phyloP scores from a whole-genome alignment of 768 basidiomycete genomes.

The Pisolithus albus region DNA sequence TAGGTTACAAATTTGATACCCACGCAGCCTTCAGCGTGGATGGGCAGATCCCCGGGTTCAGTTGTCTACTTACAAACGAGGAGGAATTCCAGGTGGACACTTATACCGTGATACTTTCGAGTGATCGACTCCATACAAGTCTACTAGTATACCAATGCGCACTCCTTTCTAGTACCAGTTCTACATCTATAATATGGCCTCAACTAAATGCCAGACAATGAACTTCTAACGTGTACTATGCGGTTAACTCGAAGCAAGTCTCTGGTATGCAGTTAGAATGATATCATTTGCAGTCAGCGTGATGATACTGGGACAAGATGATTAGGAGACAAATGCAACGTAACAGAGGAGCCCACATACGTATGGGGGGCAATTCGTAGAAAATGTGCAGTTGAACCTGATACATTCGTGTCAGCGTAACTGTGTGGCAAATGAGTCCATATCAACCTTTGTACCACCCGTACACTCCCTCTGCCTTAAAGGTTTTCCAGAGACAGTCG shows the following conservation, averaged over 20 bases:
- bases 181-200: too few species aligned
- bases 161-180: too few species aligned
- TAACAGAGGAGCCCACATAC: constrained; percentile 33
- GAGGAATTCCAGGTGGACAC: constrained; percentile 59
- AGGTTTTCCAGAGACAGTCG: constrained; percentile 96
- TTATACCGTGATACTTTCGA: constrained; percentile 8
- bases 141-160: too few species aligned
- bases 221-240: too few species aligned
- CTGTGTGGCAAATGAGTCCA: not conserved
- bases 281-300: constrained; percentile 87
- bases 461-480: constrained; percentile 77
- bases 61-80: constrained; percentile 68
- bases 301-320: constrained; percentile 82
- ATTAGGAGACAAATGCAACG: constrained; percentile 3
- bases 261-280: constrained; percentile 63
- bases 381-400: constrained; percentile 92
- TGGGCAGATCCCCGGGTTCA: constrained; percentile 48
- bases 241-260: constrained; percentile 12
- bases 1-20: constrained; percentile 64
- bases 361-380: constrained; percentile 90
- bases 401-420: not conserved
- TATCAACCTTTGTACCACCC: constrained; percentile 92
- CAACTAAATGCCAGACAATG: too few species aligned
- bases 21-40: constrained; percentile 64
- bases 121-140: not conserved